These are phyloP conservation scores for Tylopilus intermedius DNA, from an alignment of 768 basidiomycete species.

Conservation along the genomic window DNA sequence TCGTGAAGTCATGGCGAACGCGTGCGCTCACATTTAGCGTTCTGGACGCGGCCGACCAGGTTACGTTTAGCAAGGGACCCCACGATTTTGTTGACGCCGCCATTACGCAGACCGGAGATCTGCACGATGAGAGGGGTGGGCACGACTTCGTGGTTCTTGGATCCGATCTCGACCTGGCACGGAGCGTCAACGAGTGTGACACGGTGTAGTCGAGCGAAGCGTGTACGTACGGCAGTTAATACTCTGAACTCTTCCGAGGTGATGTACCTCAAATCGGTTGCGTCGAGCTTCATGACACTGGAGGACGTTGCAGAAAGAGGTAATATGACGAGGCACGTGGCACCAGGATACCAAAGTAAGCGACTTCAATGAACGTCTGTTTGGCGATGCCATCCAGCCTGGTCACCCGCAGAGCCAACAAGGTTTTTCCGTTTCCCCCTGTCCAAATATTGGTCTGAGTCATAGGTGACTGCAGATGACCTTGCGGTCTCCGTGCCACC, in stretches of 20 bases:
- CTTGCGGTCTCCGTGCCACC: conserved; percentile 17
- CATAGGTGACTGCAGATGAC: conserved; percentile 20
- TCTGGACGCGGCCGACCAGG: conserved; percentile 83
- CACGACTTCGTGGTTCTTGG: conserved; percentile 96
- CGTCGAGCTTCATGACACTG: conserved; percentile 79
- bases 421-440: conserved; percentile 23
- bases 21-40: conserved; percentile 70
- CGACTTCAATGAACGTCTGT: background rate
- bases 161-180: conserved; percentile 88
- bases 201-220: background rate
- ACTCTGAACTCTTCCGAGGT: conserved; percentile 91
- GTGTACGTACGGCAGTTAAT: conserved; percentile 71
- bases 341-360: conserved; percentile 3
- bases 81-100: conserved; percentile 90
- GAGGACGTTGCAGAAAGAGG: background rate
- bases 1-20: background rate
- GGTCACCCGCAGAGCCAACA: conserved; percentile 29
- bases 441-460: background rate
- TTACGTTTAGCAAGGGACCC: conserved; percentile 89
- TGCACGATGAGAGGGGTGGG: conserved; percentile 85
- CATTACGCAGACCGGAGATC: conserved; percentile 86
- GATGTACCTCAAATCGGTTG: conserved; percentile 90
- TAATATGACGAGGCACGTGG: background rate
- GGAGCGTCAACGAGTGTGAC: conserved; percentile 1
- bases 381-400: conserved; percentile 17